phyloP scores from a whole-genome alignment of 2,329 filamentous ascomycete species.

The Nannizziopsis barbatae region DNA sequence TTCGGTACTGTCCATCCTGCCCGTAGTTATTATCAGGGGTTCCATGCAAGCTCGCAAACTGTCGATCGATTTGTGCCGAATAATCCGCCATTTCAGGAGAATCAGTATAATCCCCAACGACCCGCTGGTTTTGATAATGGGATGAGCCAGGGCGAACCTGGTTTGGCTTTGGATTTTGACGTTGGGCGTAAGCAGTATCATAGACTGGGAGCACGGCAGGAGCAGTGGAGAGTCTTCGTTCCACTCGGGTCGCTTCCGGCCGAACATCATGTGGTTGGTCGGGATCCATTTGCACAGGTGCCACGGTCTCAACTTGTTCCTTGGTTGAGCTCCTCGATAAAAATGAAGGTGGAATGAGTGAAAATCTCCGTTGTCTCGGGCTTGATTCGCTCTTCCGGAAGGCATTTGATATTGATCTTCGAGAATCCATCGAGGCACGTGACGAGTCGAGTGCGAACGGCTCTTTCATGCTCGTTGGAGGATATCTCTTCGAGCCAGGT shows the following conservation, averaged over 20 bases:
- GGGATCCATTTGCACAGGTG: slow-evolving; percentile 29
- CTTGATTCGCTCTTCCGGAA: slow-evolving; percentile 62
- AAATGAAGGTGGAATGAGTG: slow-evolving; percentile 54
- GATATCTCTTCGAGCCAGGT: slow-evolving; percentile 55
- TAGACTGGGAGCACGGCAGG: slow-evolving; percentile 15
- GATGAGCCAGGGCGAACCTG: slow-evolving; percentile 9
- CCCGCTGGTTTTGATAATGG: slow-evolving; percentile 3
- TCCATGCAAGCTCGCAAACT: slow-evolving; percentile 32
- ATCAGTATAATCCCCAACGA: neutral
- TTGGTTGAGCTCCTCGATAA: slow-evolving; percentile 52
- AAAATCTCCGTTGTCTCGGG: slow-evolving; percentile 56
- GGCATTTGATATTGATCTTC: slow-evolving; percentile 59
- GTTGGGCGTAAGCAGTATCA: neutral
- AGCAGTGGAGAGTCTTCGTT: slow-evolving; percentile 30
- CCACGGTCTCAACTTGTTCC: slow-evolving; percentile 38
- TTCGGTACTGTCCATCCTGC: slow-evolving; percentile 17
- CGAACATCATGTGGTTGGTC: slow-evolving; percentile 17
- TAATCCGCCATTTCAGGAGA: slow-evolving; percentile 27
- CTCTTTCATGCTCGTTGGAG: slow-evolving; percentile 69
- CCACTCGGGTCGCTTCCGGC: slow-evolving; percentile 2
- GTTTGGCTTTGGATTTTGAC: slow-evolving; percentile 15
- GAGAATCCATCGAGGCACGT: slow-evolving; percentile 60
- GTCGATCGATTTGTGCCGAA: slow-evolving; percentile 33
- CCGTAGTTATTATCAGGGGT: slow-evolving; percentile 24
- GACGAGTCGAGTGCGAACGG: slow-evolving; percentile 49